Base-by-base conservation (phyloP, 2,329 filamentous ascomycete species). In the Cytospora schulzeri region DNA sequence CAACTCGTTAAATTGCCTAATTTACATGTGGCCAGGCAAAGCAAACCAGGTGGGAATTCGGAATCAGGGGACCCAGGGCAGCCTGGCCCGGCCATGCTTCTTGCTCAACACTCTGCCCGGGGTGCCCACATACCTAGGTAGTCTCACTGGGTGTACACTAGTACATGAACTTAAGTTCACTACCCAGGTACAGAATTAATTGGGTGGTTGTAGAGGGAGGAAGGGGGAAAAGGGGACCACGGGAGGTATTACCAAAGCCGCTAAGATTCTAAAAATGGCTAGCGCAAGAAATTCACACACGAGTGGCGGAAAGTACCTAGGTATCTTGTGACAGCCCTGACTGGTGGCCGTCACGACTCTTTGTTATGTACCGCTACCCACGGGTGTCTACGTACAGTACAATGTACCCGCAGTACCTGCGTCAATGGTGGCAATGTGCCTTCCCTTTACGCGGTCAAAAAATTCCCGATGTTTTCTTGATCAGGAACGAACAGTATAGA, bases 171-270 rank as follows among this genome's bases (percentile, higher is more conserved):
- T 35, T 35, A 35, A 5, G 7, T 35, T 14, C 33, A 31, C 29
- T 31, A 48, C 41, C 9, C 12, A 22, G n/a, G 19, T 24, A 22
- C 33, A 53, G 31, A 26, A 35, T 35, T 51, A 62, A 51, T 62
- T 35, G 60, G 60, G 52, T 62, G 52, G 60, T 62, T 51, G 41
- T 52, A 56, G 31, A 28, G 50, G 52, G 38, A 56, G 4, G 22
- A n/a, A n/a, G n/a, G n/a, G n/a, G n/a, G n/a, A n/a, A n/a, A n/a
- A n/a, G n/a, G n/a, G n/a, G n/a, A n/a, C n/a, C n/a, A n/a, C 24
- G 50, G 28, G 51, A 31, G 60, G 52, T 26, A 28, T 35, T 38
- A 28, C 41, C 52, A 50, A 62, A 41, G 45, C 45, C 45, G 8
- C 45, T 5, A 48, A 48, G n/a, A 24, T 5, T 1, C n/a, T 24